These are phyloP conservation scores for Edaphochlamys debaryana DNA, from an alignment of 139 green algal genomes.

Conservation along the genomic window DNA sequence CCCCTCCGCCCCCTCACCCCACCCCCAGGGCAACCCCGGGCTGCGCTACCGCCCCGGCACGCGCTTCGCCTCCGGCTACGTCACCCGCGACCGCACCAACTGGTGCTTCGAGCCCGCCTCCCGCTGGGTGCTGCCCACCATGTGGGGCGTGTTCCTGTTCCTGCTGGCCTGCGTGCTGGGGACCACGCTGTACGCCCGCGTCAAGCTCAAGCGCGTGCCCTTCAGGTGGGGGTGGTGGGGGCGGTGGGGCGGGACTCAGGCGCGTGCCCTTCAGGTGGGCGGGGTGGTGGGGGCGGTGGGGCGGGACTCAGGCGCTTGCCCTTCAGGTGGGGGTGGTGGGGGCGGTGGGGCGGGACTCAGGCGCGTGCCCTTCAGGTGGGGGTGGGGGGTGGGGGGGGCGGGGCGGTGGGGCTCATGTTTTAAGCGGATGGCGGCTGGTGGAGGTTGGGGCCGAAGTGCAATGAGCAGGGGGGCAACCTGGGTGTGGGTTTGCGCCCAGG, in stretches of 20 bases:
- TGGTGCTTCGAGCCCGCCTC: conserved; percentile 30
- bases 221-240: conserved; percentile 5
- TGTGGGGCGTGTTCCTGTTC: conserved; percentile 24
- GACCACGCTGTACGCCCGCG: conserved; percentile 29
- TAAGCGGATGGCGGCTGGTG: too few relatives aligned
- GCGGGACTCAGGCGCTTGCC: background rate
- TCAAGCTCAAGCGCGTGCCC: conserved; percentile 17
- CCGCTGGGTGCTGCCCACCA: conserved; percentile 23
- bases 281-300: background rate
- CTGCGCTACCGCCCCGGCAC: background rate
- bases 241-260: background rate
- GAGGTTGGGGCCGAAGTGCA: too few relatives aligned
- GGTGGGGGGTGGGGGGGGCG: too few relatives aligned
- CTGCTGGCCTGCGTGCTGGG: conserved; percentile 1
- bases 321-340: conserved; percentile 1
- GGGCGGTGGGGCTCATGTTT: too few relatives aligned
- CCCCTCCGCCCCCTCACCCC: background rate
- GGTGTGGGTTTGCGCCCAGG: too few relatives aligned
- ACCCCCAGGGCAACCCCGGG: conserved; percentile 22
- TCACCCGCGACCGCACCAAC: conserved; percentile 2
- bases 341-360: background rate
- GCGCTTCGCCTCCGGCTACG: conserved; percentile 21
- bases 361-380: too few relatives aligned
- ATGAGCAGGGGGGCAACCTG: too few relatives aligned
- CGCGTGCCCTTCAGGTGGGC: conserved; percentile 30